Conservation (phyloP, 768 basidiomycete species). For the Suillus subluteus region DNA sequence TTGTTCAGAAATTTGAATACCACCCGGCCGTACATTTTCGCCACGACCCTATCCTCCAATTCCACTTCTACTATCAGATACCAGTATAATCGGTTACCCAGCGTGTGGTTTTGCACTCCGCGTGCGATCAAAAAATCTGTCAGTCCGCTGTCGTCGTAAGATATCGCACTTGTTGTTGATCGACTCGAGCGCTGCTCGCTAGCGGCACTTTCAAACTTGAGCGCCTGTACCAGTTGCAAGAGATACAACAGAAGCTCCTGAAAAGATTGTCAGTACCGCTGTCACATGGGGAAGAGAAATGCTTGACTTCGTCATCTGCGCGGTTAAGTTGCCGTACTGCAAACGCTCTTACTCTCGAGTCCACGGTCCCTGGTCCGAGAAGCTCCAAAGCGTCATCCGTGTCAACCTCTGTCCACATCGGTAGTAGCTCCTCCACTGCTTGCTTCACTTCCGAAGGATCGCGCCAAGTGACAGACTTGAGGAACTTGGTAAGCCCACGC, state of each 20-base stretch:
- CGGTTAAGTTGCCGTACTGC: slow-evolving; percentile 89
- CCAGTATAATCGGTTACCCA: slow-evolving; percentile 96
- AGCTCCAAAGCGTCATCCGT: slow-evolving; percentile 96
- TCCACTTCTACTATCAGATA: slow-evolving; percentile 97
- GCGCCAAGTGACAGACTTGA: slow-evolving; percentile 97
- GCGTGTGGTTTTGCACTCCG: slow-evolving; percentile 77
- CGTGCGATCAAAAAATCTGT: slow-evolving; percentile 90
- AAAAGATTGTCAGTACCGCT: slow-evolving; percentile 4
- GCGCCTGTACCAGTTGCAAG: slow-evolving; percentile 94
- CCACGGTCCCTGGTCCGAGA: slow-evolving; percentile 86
- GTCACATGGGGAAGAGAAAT: not conserved
- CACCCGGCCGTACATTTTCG: slow-evolving; percentile 92
- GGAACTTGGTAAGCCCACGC: slow-evolving; percentile 94
- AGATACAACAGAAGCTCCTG: slow-evolving; percentile 93
- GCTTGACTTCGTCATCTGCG: slow-evolving; percentile 90
- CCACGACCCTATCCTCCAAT: slow-evolving; percentile 75
- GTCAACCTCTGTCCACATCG: slow-evolving; percentile 97
- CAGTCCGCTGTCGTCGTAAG: slow-evolving; percentile 90
- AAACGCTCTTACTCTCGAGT: slow-evolving; percentile 91
- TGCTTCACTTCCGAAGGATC: slow-evolving; percentile 97
- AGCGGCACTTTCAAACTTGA: slow-evolving; percentile 90
- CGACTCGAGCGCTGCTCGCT: slow-evolving; percentile 79
- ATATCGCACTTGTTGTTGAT: slow-evolving; percentile 71
- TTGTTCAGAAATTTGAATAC: slow-evolving; percentile 90
- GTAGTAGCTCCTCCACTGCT: slow-evolving; percentile 93